These are phyloP conservation scores for Puccinia hordei DNA, from an alignment of 1,284 basidiomycete species.

Conservation along the genomic window DNA sequence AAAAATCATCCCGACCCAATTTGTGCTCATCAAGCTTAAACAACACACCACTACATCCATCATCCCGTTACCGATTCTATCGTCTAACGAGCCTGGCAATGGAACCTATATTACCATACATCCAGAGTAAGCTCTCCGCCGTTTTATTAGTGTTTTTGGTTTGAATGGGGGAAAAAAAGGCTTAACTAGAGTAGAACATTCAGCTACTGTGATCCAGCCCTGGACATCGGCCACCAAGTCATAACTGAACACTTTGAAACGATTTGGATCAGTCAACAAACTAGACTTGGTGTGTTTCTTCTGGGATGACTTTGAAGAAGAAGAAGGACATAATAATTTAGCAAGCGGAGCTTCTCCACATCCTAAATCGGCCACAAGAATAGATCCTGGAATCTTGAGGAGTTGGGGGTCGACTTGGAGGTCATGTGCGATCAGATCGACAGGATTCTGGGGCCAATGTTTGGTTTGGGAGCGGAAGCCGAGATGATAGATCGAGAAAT, in stretches of 20 bases:
- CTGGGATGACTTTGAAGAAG: background rate
- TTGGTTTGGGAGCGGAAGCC: slow-evolving; percentile 58
- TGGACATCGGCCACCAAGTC: slow-evolving; percentile 75
- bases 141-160: slow-evolving; percentile 6
- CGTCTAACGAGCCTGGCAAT: slow-evolving; percentile 54
- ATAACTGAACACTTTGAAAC: slow-evolving; percentile 69
- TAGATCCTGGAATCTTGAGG: slow-evolving; percentile 60
- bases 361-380: slow-evolving; percentile 86
- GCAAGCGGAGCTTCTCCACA: slow-evolving; percentile 93
- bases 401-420: background rate
- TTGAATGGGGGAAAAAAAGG: slow-evolving; percentile 41
- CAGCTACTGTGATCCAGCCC: slow-evolving; percentile 61
- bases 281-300: slow-evolving; percentile 64
- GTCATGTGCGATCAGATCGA: slow-evolving; percentile 55
- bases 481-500: slow-evolving; percentile 57
- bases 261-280: slow-evolving; percentile 65
- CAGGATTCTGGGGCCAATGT: slow-evolving; percentile 59
- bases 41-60: slow-evolving; percentile 86
- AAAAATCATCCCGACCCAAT: slow-evolving; percentile 86
- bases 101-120: slow-evolving; percentile 47
- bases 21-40: slow-evolving; percentile 92
- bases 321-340: slow-evolving; percentile 55
- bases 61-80: slow-evolving; percentile 54
- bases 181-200: slow-evolving; percentile 53
- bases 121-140: background rate